These are phyloP conservation scores for Solanum pennellii DNA, from an alignment of 257 asterid species.

Conservation along the genomic window DNA sequence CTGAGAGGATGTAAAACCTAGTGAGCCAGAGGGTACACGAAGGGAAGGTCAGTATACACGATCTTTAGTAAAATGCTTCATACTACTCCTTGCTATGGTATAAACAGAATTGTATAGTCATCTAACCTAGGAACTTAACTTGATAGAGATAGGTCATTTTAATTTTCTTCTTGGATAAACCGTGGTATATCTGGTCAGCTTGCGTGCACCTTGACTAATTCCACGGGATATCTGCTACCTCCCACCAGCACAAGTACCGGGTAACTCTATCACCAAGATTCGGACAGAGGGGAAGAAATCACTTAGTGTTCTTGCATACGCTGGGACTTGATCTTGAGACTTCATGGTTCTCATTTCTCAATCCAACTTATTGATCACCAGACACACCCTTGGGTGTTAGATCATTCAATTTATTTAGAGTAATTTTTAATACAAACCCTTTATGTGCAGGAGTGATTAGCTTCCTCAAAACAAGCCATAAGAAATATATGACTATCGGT, in stretches of 20 bases:
- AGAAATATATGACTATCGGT: not conserved
- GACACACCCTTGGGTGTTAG: not conserved
- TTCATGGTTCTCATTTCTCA: not conserved
- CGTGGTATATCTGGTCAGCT: not conserved
- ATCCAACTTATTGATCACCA: not conserved
- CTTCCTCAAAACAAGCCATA: not conserved
- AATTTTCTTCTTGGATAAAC: not conserved
- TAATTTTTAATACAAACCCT: not conserved
- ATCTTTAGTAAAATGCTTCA: not conserved
- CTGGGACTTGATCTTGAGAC: not conserved
- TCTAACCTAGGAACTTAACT: not conserved
- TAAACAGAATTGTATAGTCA: not conserved
- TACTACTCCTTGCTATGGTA: not conserved
- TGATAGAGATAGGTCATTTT: not conserved
- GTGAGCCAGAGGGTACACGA: not conserved
- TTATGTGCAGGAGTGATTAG: not conserved
- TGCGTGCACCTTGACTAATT: not conserved
- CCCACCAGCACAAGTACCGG: not conserved
- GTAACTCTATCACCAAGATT: not conserved
- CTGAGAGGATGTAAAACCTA: not conserved
- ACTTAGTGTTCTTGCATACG: not conserved
- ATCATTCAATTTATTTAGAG: not conserved
- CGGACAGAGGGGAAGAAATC: not conserved
- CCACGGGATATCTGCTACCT: not conserved
- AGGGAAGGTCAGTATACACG: not conserved